Conservation (phyloP, 371 early-diverging fungal species). For the Mucor circinelloides region DNA sequence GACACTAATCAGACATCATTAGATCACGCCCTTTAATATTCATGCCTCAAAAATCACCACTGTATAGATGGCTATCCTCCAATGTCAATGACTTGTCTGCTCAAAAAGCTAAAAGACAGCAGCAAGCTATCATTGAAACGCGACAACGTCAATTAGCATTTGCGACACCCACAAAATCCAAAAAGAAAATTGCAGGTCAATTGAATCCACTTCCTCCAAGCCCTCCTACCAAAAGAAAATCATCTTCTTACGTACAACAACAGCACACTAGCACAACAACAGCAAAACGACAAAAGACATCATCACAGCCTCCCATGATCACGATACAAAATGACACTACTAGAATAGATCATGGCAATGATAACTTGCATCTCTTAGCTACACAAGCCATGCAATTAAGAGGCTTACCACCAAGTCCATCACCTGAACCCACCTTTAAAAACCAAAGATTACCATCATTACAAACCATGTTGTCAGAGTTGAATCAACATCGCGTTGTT, state of each 20-base stretch:
- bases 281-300: neutral
- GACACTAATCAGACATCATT: neutral
- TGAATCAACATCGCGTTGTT: conserved; percentile 1
- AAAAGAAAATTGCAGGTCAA: conserved; percentile 12
- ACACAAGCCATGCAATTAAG: conserved; percentile 45
- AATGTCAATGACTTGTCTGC: neutral
- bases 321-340: neutral
- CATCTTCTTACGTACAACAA: neutral
- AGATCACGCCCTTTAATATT: neutral
- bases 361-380: conserved; percentile 43
- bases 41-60: neutral
- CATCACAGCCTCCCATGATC: neutral
- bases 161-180: neutral
- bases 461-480: conserved; percentile 20
- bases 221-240: conserved; percentile 4
- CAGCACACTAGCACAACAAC: neutral
- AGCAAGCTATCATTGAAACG: conserved; percentile 49
- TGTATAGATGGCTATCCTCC: conserved; percentile 19
- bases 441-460: conserved; percentile 19
- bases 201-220: neutral
- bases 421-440: conserved; percentile 14
- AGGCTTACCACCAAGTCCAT: conserved; percentile 32
- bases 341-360: neutral
- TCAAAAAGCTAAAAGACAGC: conserved; percentile 27
- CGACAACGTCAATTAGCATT: conserved; percentile 32